A percentile compares a stretch with the other conserved stretches of the same genome.
Evolutionary conservation across 129 eudicot species (phyloP).

Genomic region (Sambucus nigra): DNA sequence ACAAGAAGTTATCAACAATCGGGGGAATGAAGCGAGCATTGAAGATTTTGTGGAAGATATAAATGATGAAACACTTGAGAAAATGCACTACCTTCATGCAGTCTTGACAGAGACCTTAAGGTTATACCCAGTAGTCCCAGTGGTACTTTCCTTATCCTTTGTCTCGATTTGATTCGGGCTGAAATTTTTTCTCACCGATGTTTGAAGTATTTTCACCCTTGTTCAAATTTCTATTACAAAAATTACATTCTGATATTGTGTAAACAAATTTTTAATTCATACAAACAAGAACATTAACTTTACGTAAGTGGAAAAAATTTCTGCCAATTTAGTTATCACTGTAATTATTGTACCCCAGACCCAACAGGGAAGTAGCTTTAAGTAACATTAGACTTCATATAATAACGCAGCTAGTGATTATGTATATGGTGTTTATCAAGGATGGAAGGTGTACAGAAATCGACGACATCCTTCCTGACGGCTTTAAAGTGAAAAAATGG

Average conservation of each 20-base stretch:
- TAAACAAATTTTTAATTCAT: too few relatives aligned
- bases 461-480: constrained; percentile 84
- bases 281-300: too few relatives aligned
- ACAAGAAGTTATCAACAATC: constrained; percentile 6
- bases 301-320: too few relatives aligned
- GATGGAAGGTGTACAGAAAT: constrained; percentile 71
- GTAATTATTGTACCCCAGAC: too few relatives aligned
- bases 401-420: too few relatives aligned
- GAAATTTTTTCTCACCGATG: too few relatives aligned
- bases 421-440: constrained; percentile 23
- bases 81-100: constrained; percentile 66
- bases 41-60: constrained; percentile 34
- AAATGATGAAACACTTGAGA: constrained; percentile 55
- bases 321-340: too few relatives aligned
- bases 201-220: too few relatives aligned
- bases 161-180: neutral
- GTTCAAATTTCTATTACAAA: too few relatives aligned
- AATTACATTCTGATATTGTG: too few relatives aligned
- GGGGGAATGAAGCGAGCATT: constrained; percentile 11
- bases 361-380: too few relatives aligned
- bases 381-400: too few relatives aligned
- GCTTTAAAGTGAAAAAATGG: constrained; percentile 57
- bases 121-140: constrained; percentile 53
- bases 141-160: constrained; percentile 17
- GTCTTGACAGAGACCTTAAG: constrained; percentile 46